phyloP scores from a whole-genome alignment of 2,329 filamentous ascomycete genomes.

The Chaetoscypha palmicola region DNA sequence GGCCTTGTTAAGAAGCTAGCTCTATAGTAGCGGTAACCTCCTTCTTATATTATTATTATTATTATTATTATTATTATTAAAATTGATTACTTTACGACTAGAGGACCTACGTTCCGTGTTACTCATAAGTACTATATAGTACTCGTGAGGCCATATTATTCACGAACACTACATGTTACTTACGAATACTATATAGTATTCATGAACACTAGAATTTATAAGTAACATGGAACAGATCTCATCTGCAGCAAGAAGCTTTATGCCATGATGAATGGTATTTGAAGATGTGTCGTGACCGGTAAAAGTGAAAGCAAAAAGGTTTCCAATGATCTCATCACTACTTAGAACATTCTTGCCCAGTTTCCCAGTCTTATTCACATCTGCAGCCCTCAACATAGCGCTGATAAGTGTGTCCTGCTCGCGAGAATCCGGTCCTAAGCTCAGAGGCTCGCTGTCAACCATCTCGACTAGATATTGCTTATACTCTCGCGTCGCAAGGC shows the following conservation, averaged over 20 bases:
- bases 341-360: constrained; percentile 27
- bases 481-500: constrained; percentile 5
- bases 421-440: constrained; percentile 20
- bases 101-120: no score
- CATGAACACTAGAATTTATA: no score
- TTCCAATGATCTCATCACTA: constrained; percentile 30
- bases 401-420: constrained; percentile 29
- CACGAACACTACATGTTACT: no score
- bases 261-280: constrained; percentile 24
- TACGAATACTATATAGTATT: no score
- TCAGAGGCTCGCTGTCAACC: constrained; percentile 9
- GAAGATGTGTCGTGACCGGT: constrained; percentile 31
- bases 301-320: constrained; percentile 29
- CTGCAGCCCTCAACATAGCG: constrained; percentile 27
- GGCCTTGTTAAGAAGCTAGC: no score
- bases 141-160: no score
- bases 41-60: no score
- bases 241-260: constrained; percentile 23
- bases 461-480: constrained; percentile 10
- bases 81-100: no score
- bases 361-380: constrained; percentile 7
- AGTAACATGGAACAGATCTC: no score
- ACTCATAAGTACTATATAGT: no score
- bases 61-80: no score
- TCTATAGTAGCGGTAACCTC: no score